These are phyloP conservation scores for Setaria italica DNA, from an alignment of 202 grass and related monocot genomes.

Conservation along the genomic window DNA sequence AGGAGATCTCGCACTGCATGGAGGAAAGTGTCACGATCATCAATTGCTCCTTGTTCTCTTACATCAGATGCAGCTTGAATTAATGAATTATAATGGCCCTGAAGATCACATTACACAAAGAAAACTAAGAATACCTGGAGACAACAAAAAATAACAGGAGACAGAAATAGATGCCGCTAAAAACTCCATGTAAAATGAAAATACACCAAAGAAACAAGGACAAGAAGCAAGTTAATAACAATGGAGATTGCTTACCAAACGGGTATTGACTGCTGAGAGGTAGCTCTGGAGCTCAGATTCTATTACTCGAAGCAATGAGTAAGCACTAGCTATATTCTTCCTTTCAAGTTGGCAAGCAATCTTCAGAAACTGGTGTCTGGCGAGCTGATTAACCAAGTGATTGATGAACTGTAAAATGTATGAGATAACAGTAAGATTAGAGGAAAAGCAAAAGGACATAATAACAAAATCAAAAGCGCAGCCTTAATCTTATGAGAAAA, in stretches of 20 bases:
- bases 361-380: constrained; percentile 88
- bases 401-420: constrained; percentile 89
- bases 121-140: constrained; percentile 30
- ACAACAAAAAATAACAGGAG: constrained; percentile 24
- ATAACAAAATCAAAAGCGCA: constrained; percentile 1
- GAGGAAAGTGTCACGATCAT: constrained; percentile 90
- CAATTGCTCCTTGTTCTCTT: constrained; percentile 90
- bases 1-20: constrained; percentile 85
- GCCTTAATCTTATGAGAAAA: not conserved
- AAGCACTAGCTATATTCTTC: constrained; percentile 72
- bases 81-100: constrained; percentile 83
- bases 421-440: constrained; percentile 26
- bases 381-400: constrained; percentile 97
- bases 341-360: constrained; percentile 97
- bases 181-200: constrained; percentile 16
- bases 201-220: constrained; percentile 11
- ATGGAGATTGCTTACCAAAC: constrained; percentile 65
- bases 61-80: constrained; percentile 86
- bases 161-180: constrained; percentile 15
- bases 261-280: constrained; percentile 72
- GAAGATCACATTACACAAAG: constrained; percentile 37
- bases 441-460: constrained; percentile 3
- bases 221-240: not conserved
- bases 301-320: constrained; percentile 89
- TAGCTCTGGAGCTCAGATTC: constrained; percentile 93